Evolutionary conservation across 108 stramenopile genomes (phyloP).

Genomic region (Cyclotella kingstonii): DNA sequence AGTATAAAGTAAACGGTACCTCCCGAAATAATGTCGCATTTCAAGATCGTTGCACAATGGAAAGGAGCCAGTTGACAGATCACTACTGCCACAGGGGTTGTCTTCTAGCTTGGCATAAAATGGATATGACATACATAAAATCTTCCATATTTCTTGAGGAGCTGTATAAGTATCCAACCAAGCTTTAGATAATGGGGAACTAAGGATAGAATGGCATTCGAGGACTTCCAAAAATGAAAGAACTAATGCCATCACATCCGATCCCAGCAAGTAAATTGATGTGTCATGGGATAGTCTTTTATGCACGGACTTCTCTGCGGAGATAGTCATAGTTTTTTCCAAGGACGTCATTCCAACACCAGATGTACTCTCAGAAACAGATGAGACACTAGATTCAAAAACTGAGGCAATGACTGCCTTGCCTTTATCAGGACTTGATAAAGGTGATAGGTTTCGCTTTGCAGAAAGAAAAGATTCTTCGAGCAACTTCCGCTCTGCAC

Average conservation of each 20-base stretch:
- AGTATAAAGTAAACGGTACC: conserved; percentile 69
- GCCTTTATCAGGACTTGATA: conserved; percentile 11
- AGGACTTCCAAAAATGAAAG: conserved; percentile 69
- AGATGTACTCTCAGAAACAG: background rate
- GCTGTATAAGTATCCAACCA: conserved; percentile 64
- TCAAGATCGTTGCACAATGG: conserved; percentile 38
- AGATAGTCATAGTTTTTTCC: background rate
- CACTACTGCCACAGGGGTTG: conserved; percentile 14
- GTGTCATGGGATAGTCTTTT: conserved; percentile 12
- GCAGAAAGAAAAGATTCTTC: conserved; percentile 35
- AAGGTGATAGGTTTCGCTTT: conserved; percentile 26
- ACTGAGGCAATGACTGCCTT: background rate
- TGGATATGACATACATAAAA: conserved; percentile 71
- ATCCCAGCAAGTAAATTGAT: conserved; percentile 53
- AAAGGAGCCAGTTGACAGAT: conserved; percentile 19
- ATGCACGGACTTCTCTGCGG: conserved; percentile 1
- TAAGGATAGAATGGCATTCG: conserved; percentile 62
- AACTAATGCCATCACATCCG: conserved; percentile 76
- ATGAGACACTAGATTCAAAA: conserved; percentile 1
- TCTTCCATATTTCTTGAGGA: conserved; percentile 78
- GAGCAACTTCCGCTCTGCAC: conserved; percentile 37
- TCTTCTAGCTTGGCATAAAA: conserved; percentile 75
- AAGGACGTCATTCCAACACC: too few relatives aligned
- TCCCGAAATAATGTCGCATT: conserved; percentile 51
- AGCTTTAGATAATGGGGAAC: conserved; percentile 70